phyloP scores from a whole-genome alignment of 805 yeast genomes.

The Suhomyces kilbournensis region DNA sequence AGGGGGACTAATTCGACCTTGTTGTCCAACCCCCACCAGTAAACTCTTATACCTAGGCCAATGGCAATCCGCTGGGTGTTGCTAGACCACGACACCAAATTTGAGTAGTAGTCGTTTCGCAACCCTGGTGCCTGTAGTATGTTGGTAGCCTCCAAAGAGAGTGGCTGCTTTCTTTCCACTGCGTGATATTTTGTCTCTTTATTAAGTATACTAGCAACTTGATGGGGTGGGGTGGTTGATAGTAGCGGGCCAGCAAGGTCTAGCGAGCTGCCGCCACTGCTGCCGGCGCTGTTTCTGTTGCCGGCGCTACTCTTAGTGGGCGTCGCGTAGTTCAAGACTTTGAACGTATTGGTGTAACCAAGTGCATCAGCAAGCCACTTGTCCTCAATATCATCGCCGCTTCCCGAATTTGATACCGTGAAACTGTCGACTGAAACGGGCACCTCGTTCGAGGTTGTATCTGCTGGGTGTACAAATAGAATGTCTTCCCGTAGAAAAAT shows the following conservation, averaged over 20 bases:
- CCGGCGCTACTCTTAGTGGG: conserved; percentile 10
- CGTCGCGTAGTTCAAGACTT: conserved; percentile 39
- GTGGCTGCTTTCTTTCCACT: not conserved
- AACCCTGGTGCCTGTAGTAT: conserved; percentile 59
- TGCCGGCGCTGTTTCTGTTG: conserved; percentile 1
- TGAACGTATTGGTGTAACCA: conserved; percentile 37
- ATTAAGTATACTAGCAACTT: conserved; percentile 9
- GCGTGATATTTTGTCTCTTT: not conserved
- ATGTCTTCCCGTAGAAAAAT: conserved; percentile 18
- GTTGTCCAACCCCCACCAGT: conserved; percentile 56
- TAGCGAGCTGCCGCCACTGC: conserved; percentile 4
- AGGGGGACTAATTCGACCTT: conserved; percentile 44
- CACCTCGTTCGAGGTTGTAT: not conserved
- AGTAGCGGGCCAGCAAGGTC: conserved; percentile 17
- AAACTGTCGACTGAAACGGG: not conserved
- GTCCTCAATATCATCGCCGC: not conserved
- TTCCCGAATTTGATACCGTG: not conserved
- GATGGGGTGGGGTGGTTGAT: conserved; percentile 9
- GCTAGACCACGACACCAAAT: conserved; percentile 70
- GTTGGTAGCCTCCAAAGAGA: conserved; percentile 7
- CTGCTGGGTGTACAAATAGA: conserved; percentile 17
- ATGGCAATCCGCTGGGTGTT: conserved; percentile 53
- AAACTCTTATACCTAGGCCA: conserved; percentile 59
- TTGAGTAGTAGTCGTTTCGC: conserved; percentile 74
- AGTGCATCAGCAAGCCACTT: conserved; percentile 43